Percentiles rank a stretch among this genome's conserved stretches.
Conservation (phyloP, 345 rosid species). For the Lumnitzera racemosa region DNA sequence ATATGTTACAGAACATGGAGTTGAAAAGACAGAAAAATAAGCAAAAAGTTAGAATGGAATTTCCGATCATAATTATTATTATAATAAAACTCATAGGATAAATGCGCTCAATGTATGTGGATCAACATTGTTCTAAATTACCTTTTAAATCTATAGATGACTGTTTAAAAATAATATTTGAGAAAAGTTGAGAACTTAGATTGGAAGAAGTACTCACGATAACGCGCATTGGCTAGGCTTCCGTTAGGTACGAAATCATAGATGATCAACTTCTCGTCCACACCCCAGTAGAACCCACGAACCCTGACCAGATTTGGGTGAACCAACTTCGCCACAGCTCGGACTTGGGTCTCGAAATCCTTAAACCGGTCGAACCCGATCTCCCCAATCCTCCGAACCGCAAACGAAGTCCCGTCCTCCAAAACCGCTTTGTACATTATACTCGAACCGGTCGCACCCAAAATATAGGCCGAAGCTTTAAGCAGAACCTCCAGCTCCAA, state of each 20-base stretch:
- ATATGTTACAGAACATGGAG: too few species aligned
- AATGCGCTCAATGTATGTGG: too few species aligned
- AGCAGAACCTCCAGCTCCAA: constrained; percentile 77
- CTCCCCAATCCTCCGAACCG: constrained; percentile 88
- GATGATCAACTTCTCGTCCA: constrained; percentile 70
- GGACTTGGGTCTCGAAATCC: constrained; percentile 77
- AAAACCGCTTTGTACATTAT: constrained; percentile 92
- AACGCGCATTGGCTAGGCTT: constrained; percentile 83
- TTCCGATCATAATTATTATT: too few species aligned
- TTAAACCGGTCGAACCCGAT: constrained; percentile 66
- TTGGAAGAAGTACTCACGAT: constrained; percentile 41
- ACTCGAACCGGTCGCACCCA: constrained; percentile 91
- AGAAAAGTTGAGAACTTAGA: neutral
- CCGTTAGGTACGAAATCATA: constrained; percentile 84
- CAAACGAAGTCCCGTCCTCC: constrained; percentile 73
- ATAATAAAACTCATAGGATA: too few species aligned
- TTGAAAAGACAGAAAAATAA: too few species aligned
- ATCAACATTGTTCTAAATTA: too few species aligned
- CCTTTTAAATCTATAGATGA: too few species aligned
- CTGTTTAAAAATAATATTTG: too few species aligned
- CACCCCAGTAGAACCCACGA: constrained; percentile 80
- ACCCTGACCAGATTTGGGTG: constrained; percentile 87
- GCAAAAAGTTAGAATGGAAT: too few species aligned
- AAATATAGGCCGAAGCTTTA: constrained; percentile 78
- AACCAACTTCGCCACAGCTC: constrained; percentile 65